Percentiles rank a stretch among this genome's conserved stretches.
These are phyloP conservation scores for Pharnaceum exiguum DNA, from an alignment of 148 eudicot species.

Conservation along the genomic window DNA sequence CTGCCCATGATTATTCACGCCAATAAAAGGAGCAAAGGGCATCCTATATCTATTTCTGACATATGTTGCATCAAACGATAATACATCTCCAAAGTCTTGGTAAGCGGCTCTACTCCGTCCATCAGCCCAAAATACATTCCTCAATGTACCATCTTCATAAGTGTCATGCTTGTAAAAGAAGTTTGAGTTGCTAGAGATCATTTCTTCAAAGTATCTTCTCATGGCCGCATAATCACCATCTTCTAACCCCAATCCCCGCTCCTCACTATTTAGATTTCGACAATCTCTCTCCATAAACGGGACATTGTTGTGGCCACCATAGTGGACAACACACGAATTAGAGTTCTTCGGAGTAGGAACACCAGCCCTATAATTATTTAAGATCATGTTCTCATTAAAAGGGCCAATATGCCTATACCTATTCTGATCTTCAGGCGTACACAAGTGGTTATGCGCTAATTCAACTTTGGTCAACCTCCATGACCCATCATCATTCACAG, in stretches of 20 bases:
- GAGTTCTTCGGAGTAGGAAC: slow-evolving; percentile 6
- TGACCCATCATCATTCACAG: background rate
- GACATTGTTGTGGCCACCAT: slow-evolving; percentile 9
- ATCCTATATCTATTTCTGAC: background rate
- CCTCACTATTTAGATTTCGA: background rate
- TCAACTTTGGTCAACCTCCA: background rate
- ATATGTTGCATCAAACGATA: slow-evolving; percentile 18
- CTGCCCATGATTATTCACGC: slow-evolving; percentile 4
- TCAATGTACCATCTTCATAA: background rate
- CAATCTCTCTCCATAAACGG: slow-evolving; percentile 1
- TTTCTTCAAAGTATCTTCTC: background rate
- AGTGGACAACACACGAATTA: background rate
- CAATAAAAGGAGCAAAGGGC: slow-evolving; percentile 9
- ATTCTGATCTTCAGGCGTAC: background rate
- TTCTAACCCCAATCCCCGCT: background rate
- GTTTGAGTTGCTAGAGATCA: background rate
- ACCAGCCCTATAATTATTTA: slow-evolving; percentile 1
- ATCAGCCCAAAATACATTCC: slow-evolving; percentile 17
- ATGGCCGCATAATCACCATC: slow-evolving; percentile 5
- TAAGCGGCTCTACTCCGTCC: slow-evolving; percentile 5
- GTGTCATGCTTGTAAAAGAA: slow-evolving; percentile 2
- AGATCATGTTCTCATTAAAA: background rate
- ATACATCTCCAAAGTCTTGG: slow-evolving; percentile 12
- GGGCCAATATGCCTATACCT: slow-evolving; percentile 1
- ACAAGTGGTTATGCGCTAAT: background rate